Evolutionary conservation across 768 basidiomycete species (phyloP), one percentile per base, ranked within the genome.

Genomic region (Paxillus rubicundulus): DNA sequence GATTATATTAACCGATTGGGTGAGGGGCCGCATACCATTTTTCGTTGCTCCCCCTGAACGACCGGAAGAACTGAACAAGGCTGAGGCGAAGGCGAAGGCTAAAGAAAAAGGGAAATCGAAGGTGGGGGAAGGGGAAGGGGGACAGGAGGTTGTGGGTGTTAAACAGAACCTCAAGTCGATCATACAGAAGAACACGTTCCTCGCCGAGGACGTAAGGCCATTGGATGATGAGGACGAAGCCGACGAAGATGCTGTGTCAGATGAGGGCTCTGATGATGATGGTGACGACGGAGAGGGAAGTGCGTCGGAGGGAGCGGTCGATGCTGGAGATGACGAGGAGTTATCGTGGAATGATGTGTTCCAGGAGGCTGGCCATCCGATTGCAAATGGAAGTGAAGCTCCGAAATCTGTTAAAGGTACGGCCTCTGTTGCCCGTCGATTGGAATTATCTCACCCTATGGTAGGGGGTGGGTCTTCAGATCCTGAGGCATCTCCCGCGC

Each of bases 1-100:
- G 75, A 95, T 99, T 68, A 75, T 98, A 43, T 72, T 99, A 63
- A 91, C 86, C 68, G 97, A 98, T 69, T 98, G 96, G 96, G 93
- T 98, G 53, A 78, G 97, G 42, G 97, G 96, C 8, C 87, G 92
- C 61, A 96, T 99, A 64, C 97, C 97, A 17, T 99, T 86, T 78
- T 99, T 98, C 64, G 94, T 93, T 34, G 67, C 87, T 12, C 97
- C 97, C 13, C 96, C 96, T 50, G 92, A 92, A 67, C 75, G 89
- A 52, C 66, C 88, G 9, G 84, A 85, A 57, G 86, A 82, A 59
- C 71, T 87, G 52, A 88, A 89, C 63, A 75, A 73, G 62, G 74
- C 73, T 12, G 87, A 87, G 72, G 70, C 70, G 39, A 73, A 68
- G 41, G 63, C 50, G n/a, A 74, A 74, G 46, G 67, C 54, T 17